Percentiles rank a stretch among this genome's conserved stretches.
Conservation (phyloP, 2,329 filamentous ascomycete species). For the Rhinocladiella mackenziei region DNA sequence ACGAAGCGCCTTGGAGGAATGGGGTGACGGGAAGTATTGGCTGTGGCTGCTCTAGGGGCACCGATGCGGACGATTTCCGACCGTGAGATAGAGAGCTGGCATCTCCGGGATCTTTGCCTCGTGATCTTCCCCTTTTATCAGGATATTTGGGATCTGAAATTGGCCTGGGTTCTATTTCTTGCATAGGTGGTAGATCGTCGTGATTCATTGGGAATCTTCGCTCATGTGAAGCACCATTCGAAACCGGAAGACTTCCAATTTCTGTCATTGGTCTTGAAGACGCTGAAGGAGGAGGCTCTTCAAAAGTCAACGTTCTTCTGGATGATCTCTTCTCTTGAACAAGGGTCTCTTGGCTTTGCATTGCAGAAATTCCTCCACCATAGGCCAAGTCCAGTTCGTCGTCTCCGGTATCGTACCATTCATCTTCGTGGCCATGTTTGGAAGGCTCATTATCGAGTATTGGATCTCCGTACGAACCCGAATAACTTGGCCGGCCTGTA, state of each 20-base stretch:
- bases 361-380: slow-evolving; percentile 44
- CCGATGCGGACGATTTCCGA: slow-evolving; percentile 34
- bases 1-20: slow-evolving; percentile 11
- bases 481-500: slow-evolving; percentile 11
- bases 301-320: slow-evolving; percentile 25
- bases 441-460: slow-evolving; percentile 14
- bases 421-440: slow-evolving; percentile 46
- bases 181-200: slow-evolving; percentile 50
- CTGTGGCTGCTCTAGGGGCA: slow-evolving; percentile 79
- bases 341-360: slow-evolving; percentile 51
- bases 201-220: slow-evolving; percentile 5
- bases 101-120: background rate
- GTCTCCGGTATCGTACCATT: slow-evolving; percentile 57
- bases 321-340: slow-evolving; percentile 50
- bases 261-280: too few relatives aligned
- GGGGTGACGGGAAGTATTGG: slow-evolving; percentile 68
- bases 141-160: slow-evolving; percentile 14
- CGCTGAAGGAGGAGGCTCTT: slow-evolving; percentile 40
- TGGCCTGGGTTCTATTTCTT: slow-evolving; percentile 50
- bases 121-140: background rate
- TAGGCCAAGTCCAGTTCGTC: slow-evolving; percentile 59
- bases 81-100: slow-evolving; percentile 1
- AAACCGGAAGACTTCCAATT: slow-evolving; percentile 40
- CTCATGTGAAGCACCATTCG: slow-evolving; percentile 1
- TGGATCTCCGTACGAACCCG: slow-evolving; percentile 9